Evolutionary conservation across 495 filamentous ascomycete species (phyloP), one percentile per base, ranked within the genome.

Genomic region (Aspergillus mulundensis): DNA sequence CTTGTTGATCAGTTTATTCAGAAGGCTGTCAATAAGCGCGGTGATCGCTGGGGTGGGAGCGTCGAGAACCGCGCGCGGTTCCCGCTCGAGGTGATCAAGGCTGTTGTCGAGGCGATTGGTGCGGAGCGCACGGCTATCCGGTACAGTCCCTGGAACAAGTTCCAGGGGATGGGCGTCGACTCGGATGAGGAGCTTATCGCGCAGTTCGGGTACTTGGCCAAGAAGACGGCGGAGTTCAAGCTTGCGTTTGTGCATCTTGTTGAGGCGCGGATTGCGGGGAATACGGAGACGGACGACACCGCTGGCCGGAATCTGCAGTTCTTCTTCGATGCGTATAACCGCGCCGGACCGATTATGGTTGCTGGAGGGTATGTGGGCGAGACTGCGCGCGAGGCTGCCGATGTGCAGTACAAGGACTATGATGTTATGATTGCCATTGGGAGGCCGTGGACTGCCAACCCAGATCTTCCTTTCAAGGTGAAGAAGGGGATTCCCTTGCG

Each of bases 1-100:
- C 70, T 91, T 30, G 69, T 89, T 43, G 85, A 91, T 61, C 87
- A 91, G 69, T 91, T 91, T 68, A 68, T 74, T 2, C 85, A 87
- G 63, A 81, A 84, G 57, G 71, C 60, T 18, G 67, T 61, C 53
- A 91, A 91, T 67, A 61, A 78, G 63, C 78, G 88, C 6, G 83
- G 75, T 5, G 88, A 91, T 64, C 41, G 56, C 16, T 91, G 82
- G 67, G 88, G 88, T 16, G 87, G 88, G 7, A 84, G 80, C 58
- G 68, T 89, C 20, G 87, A 89, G 74, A 87, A 87, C 56, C 77
- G 89, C 20, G 73, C 81, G 7, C 79, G 82, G 19, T 86, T 93
- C 53, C 76, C 72, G 4, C 40, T 89, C n/a, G 87, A 89, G 65
- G 77, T 86, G 5, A 72, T 76, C 18, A 72, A 81, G 19, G 85